A percentile compares a stretch with the other conserved stretches of the same genome.
Evolutionary conservation across 176 grass and related monocot genomes (phyloP).

Genomic region (Aegilops tauschii): DNA sequence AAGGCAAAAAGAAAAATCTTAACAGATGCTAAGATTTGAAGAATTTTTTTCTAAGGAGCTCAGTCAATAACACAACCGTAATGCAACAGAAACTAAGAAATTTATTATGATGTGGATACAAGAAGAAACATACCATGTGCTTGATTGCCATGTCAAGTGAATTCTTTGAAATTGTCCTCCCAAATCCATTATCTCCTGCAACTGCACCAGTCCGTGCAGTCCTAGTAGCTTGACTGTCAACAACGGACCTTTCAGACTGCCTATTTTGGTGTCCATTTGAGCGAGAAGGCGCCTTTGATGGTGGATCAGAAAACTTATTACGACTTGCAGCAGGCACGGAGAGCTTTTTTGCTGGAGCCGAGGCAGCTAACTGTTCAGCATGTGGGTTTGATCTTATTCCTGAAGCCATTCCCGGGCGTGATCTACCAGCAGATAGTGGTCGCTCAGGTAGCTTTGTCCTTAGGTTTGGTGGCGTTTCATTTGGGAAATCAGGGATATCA

Average conservation of each 20-base stretch:
- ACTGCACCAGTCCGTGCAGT: conserved; percentile 23
- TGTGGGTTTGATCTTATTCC: conserved; percentile 49
- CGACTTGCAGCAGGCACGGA: conserved; percentile 57
- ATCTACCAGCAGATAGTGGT: conserved; percentile 76
- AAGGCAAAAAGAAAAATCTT: not conserved
- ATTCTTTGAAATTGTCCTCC: conserved; percentile 94
- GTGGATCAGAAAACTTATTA: conserved; percentile 75
- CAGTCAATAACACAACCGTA: not conserved
- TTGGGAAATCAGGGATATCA: conserved; percentile 95
- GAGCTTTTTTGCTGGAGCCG: conserved; percentile 51
- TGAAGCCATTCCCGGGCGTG: conserved; percentile 72
- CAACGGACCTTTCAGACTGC: conserved; percentile 39
- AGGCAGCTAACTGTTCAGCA: conserved; percentile 45
- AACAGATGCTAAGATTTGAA: not conserved
- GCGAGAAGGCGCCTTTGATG: conserved; percentile 50
- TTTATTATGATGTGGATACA: conserved; percentile 19
- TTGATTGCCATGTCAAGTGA: conserved; percentile 97
- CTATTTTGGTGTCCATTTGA: conserved; percentile 66
- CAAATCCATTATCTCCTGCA: conserved; percentile 82
- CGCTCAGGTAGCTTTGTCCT: conserved; percentile 94
- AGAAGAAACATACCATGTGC: conserved; percentile 77
- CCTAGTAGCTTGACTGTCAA: conserved; percentile 60
- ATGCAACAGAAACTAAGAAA: not conserved
- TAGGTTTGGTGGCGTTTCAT: conserved; percentile 78
- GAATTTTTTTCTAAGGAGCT: not conserved